phyloP scores from a whole-genome alignment of 2,329 filamentous ascomycete species.

The Fusarium sp. region DNA sequence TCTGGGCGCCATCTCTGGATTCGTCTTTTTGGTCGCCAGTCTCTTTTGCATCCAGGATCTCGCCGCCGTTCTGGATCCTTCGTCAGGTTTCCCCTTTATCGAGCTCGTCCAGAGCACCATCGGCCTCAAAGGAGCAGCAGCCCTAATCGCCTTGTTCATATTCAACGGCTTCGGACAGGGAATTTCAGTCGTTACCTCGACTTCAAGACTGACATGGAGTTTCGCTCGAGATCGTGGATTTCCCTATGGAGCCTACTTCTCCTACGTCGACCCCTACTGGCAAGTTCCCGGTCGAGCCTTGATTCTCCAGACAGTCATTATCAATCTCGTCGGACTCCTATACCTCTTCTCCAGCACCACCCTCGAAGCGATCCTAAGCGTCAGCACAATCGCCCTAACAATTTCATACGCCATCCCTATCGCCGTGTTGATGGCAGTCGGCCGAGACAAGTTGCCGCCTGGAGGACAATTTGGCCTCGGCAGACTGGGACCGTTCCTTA shows the following conservation, averaged over 20 bases:
- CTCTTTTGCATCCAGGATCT: slow-evolving; percentile 62
- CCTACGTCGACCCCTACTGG: slow-evolving; percentile 57
- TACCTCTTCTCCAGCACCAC: slow-evolving; percentile 65
- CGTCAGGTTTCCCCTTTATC: slow-evolving; percentile 59
- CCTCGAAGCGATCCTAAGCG: slow-evolving; percentile 62
- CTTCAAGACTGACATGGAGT: slow-evolving; percentile 63
- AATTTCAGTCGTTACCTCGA: slow-evolving; percentile 61
- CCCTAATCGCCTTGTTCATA: slow-evolving; percentile 62
- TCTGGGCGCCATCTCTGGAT: slow-evolving; percentile 57
- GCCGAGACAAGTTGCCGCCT: slow-evolving; percentile 61
- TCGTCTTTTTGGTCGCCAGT: slow-evolving; percentile 61
- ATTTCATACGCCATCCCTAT: slow-evolving; percentile 63
- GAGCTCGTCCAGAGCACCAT: slow-evolving; percentile 53
- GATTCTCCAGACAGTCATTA: slow-evolving; percentile 59
- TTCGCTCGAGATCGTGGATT: slow-evolving; percentile 63
- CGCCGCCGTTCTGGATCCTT: slow-evolving; percentile 51
- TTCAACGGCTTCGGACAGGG: slow-evolving; percentile 66
- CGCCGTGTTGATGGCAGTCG: slow-evolving; percentile 56
- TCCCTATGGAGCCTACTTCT: slow-evolving; percentile 57
- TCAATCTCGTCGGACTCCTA: slow-evolving; percentile 59
- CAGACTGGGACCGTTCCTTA: slow-evolving; percentile 52
- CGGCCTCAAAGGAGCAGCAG: slow-evolving; percentile 51
- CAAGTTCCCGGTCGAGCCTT: slow-evolving; percentile 62
- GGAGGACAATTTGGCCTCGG: slow-evolving; percentile 57
- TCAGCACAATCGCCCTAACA: slow-evolving; percentile 66